Evolutionary conservation across 345 rosid genomes (phyloP), one percentile per base, ranked within the genome.

Genomic region (Trapa incisa): DNA sequence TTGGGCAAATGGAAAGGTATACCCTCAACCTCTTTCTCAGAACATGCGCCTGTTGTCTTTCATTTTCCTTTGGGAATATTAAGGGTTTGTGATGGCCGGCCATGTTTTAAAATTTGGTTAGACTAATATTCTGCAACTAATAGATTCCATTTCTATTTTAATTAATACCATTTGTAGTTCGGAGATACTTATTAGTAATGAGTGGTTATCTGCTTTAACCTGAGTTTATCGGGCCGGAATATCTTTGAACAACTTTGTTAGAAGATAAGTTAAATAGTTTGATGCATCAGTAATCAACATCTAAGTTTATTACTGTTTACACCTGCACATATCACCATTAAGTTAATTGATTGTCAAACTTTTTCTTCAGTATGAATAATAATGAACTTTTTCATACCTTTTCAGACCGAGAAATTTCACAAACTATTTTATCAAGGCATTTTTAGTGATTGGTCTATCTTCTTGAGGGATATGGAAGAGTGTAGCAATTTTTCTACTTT

Each of bases 1-100:
- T 93, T 90, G 98, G 98, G 98, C 97, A 87, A 80, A 85, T 74
- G 97, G 92, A 80, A 90, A 93, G 98, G 98, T 93, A 93, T 93
- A 90, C 75, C 80, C 87, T 82, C 83, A 79, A 81, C 82, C 84
- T 80, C 80, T 76, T 74, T 77, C 85, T 74, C 75, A 57, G 72
- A 72, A 70, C 76, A 80, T 75, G 76, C 81, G 78, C 72, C 50
- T 75, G 83, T 74, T 67, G 75, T 75, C 16, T 71, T 70, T 73
- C 75, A 73, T 75, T 67, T 78, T 69, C 70, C 67, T 66, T 60
- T 76, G 73, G 82, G 75, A 71, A 70, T 75, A 56, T 73, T 71
- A 73, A 45, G 68, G 74, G 82, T 77, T 65, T 43, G 67, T 47
- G 12, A 16, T 11, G 1, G 29, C 12, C 4, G 22, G 32, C 33